Conservation (phyloP, 106 monocot genomes). For the Phalaenopsis aphrodite region DNA sequence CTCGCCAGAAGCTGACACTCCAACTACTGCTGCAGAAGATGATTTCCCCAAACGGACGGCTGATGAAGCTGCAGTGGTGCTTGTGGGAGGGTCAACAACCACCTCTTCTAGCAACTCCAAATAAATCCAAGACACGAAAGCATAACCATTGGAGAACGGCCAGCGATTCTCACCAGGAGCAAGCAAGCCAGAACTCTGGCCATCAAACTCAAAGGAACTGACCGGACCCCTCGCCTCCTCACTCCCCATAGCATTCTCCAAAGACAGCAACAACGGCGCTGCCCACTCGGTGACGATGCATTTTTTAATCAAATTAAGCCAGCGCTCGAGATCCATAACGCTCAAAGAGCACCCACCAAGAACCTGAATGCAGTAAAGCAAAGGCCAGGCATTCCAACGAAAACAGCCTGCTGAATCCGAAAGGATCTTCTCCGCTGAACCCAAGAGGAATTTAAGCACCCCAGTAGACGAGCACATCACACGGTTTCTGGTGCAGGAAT, state of each 20-base stretch:
- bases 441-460: conserved; percentile 43
- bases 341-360: conserved; percentile 71
- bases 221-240: conserved; percentile 74
- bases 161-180: conserved; percentile 83
- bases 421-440: conserved; percentile 47
- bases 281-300: conserved; percentile 54
- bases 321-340: conserved; percentile 56
- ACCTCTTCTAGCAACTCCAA: conserved; percentile 57
- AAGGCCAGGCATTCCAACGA: conserved; percentile 43
- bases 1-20: conserved; percentile 44
- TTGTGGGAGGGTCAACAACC: conserved; percentile 27
- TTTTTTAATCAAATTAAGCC: conserved; percentile 64
- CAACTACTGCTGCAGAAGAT: conserved; percentile 59
- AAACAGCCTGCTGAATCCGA: conserved; percentile 4
- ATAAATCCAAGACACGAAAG: conserved; percentile 92
- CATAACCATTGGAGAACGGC: conserved; percentile 92
- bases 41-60: conserved; percentile 65
- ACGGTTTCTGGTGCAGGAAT: conserved; percentile 71
- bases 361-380: conserved; percentile 71
- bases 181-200: conserved; percentile 89
- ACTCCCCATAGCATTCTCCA: conserved; percentile 78
- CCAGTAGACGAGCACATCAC: conserved; percentile 78
- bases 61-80: conserved; percentile 63
- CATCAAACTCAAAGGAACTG: conserved; percentile 83
- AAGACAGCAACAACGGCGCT: conserved; percentile 37